Evolutionary conservation across 805 yeast species (phyloP).

Genomic region (Ogataea trehaloabstinens): DNA sequence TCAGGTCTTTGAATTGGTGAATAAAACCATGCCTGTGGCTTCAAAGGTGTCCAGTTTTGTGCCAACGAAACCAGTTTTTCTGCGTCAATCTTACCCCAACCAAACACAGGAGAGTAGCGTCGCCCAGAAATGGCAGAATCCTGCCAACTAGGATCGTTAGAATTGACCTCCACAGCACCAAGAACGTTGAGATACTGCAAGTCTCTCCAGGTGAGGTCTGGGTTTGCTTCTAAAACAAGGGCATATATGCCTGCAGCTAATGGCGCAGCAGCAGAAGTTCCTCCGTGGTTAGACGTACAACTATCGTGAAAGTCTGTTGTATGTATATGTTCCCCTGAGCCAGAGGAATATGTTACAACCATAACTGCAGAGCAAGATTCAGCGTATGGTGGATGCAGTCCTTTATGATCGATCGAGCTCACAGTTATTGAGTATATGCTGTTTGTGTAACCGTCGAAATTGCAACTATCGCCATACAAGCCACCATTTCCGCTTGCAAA

Average conservation of each 20-base stretch:
- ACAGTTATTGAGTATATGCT: constrained; percentile 93
- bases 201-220: constrained; percentile 93
- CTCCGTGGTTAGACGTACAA: constrained; percentile 83
- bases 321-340: constrained; percentile 84
- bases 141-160: constrained; percentile 72
- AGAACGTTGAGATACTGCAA: constrained; percentile 79
- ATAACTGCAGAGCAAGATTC: constrained; percentile 94
- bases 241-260: constrained; percentile 95
- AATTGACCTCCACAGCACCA: constrained; percentile 66
- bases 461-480: constrained; percentile 78
- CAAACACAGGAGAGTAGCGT: constrained; percentile 80
- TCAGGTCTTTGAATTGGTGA: constrained; percentile 40
- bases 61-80: constrained; percentile 71
- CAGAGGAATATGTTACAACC: constrained; percentile 91
- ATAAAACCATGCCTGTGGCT: constrained; percentile 85
- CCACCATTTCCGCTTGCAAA: constrained; percentile 98
- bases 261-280: constrained; percentile 99
- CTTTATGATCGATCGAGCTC: constrained; percentile 86
- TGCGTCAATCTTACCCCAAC: constrained; percentile 91
- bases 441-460: constrained; percentile 96
- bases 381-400: constrained; percentile 83
- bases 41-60: constrained; percentile 70
- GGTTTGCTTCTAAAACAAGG: constrained; percentile 76
- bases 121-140: constrained; percentile 58
- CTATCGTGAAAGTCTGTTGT: constrained; percentile 73